Evolutionary conservation across 2,329 filamentous ascomycete species (phyloP).

Genomic region (Penicillium brasilianum): DNA sequence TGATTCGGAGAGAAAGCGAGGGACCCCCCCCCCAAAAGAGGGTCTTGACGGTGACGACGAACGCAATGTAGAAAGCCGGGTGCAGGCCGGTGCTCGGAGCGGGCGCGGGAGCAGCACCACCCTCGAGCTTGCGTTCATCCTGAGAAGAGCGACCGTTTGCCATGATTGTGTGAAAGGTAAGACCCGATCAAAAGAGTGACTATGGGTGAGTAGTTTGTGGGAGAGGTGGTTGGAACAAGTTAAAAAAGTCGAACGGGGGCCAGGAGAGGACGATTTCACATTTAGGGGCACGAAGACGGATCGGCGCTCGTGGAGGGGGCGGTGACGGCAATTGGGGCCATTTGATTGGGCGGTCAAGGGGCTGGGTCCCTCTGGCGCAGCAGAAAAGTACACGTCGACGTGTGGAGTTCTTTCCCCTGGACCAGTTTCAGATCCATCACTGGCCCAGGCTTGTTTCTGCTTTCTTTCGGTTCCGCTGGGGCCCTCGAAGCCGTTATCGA

Average conservation of each 20-base stretch:
- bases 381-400: slow-evolving; percentile 23
- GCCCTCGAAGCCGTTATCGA: not conserved
- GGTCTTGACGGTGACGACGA: slow-evolving; percentile 13
- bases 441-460: not conserved
- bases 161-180: slow-evolving; percentile 21
- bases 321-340: slow-evolving; percentile 14
- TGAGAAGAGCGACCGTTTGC: slow-evolving; percentile 33
- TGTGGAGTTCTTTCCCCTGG: slow-evolving; percentile 13
- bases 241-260: slow-evolving; percentile 15
- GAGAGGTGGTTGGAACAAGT: slow-evolving; percentile 15
- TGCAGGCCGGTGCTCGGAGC: slow-evolving; percentile 32
- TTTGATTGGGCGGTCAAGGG: slow-evolving; percentile 16
- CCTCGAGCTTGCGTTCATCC: slow-evolving; percentile 36
- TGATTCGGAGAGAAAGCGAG: not conserved
- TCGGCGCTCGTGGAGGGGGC: slow-evolving; percentile 22
- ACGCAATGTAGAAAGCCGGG: slow-evolving; percentile 40
- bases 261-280: not conserved
- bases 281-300: slow-evolving; percentile 22
- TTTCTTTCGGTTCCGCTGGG: slow-evolving; percentile 1
- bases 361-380: no score
- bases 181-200: slow-evolving; percentile 32
- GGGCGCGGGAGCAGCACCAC: slow-evolving; percentile 20
- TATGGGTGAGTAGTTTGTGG: slow-evolving; percentile 27
- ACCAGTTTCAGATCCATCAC: slow-evolving; percentile 18
- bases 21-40: not conserved